phyloP scores from a whole-genome alignment of 2,329 filamentous ascomycete genomes.

The Colletotrichum lentis region DNA sequence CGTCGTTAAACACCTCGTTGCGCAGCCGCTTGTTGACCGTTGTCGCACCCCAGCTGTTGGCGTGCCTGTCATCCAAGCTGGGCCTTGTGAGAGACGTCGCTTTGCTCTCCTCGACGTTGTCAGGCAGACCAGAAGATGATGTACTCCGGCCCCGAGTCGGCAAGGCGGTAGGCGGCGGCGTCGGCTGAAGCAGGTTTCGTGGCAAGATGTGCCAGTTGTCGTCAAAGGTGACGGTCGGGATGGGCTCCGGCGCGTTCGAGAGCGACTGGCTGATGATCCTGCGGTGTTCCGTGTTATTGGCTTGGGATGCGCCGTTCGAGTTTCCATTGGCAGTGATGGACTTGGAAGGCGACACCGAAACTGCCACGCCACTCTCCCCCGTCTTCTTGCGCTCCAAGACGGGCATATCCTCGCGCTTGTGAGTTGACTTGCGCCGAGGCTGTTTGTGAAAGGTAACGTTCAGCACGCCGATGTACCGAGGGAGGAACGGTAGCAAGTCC shows the following conservation, averaged over 20 bases:
- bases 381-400: conserved; percentile 40
- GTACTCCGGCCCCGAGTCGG: conserved; percentile 47
- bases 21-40: conserved; percentile 87
- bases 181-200: conserved; percentile 77
- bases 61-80: conserved; percentile 62
- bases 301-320: conserved; percentile 17
- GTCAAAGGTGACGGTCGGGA: conserved; percentile 91
- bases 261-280: conserved; percentile 78
- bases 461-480: conserved; percentile 96
- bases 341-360: conserved; percentile 17
- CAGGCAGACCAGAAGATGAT: conserved; percentile 45
- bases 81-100: conserved; percentile 47
- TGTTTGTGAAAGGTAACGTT: conserved; percentile 95
- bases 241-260: conserved; percentile 67
- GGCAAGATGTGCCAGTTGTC: conserved; percentile 95
- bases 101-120: conserved; percentile 27
- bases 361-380: conserved; percentile 18
- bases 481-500: conserved; percentile 87
- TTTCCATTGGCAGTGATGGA: conserved; percentile 6
- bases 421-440: conserved; percentile 68
- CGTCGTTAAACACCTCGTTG: conserved; percentile 91
- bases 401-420: conserved; percentile 58
- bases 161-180: conserved; percentile 48
- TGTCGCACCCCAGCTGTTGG: conserved; percentile 86
- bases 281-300: conserved; percentile 41